Evolutionary conservation across 2,329 filamentous ascomycete genomes (phyloP), one percentile per base, ranked within the genome.

Genomic region (Knoxdaviesia proteae): DNA sequence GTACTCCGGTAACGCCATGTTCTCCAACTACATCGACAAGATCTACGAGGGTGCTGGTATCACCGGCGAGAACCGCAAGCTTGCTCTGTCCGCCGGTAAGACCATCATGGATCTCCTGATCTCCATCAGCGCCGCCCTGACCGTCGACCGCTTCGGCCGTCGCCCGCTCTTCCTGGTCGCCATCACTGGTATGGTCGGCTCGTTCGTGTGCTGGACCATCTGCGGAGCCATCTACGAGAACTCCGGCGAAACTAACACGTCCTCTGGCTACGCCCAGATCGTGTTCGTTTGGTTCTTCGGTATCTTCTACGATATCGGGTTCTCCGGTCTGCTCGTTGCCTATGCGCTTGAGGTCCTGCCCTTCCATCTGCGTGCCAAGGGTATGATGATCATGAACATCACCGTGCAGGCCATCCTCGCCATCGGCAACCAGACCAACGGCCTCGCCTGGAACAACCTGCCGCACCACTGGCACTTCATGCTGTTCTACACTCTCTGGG

Each of bases 1-100:
- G 56, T 80, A 77, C 58, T 74, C 68, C 42, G 76, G 77, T 38
- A 80, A 80, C 52, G 74, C 71, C 11, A 58, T 80, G 2, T 72
- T 80, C 52, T 74, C 67, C 47, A 79, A 80, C 58, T 80, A 80
- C 54, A 72, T 76, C 51, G 69, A 74, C 46, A 62, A 67, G 44
- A 66, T 80, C 48, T 77, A 77, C 57, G 59, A 65, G 36, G 68
- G 67, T 40, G 73, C 74, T 41, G 75, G 74, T 38, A 77, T 80
- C 51, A 68, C 50, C 1, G 59, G 65, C 39, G 61, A 71, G 52
- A 65, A 67, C 51, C 63, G 67, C 56, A 73, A 74, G 57, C 64
- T 73, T 30, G 68, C 60, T 51, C 51, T 65, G 41, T 61, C 61
- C 11, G 71, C 69, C 45, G 69, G 74, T 48, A 70, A 74, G 54